A percentile compares a stretch with the other conserved stretches of the same genome.
Conservation (phyloP, 2,329 filamentous ascomycete genomes). For the Dactylellina haptotyla region DNA sequence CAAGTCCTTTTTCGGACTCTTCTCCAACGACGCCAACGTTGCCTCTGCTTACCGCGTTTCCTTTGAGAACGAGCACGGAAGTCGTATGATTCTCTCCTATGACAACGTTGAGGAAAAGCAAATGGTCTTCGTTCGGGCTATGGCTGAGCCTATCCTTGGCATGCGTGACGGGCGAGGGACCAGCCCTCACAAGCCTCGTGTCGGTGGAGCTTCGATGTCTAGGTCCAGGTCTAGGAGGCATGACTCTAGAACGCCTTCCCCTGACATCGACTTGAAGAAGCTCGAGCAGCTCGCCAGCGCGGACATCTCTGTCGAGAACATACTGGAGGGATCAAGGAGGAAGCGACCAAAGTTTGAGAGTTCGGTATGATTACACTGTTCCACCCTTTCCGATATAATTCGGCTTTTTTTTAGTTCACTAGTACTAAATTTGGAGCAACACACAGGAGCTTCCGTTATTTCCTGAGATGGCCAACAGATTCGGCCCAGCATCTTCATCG, state of each 20-base stretch:
- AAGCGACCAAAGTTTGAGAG: conserved; percentile 96
- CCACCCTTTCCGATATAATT: conserved; percentile 19
- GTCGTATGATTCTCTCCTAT: conserved; percentile 91
- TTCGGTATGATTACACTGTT: conserved; percentile 75
- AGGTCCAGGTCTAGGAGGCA: conserved; percentile 66
- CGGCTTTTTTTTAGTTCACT: conserved; percentile 16
- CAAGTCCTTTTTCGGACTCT: conserved; percentile 96
- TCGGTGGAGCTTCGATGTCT: conserved; percentile 36
- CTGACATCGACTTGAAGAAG: conserved; percentile 32
- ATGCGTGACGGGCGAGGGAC: conserved; percentile 60
- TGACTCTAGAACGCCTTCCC: conserved; percentile 34
- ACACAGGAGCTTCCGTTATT: conserved; percentile 91
- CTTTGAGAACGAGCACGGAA: conserved; percentile 90
- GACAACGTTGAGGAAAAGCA: conserved; percentile 95
- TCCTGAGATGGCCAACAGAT: conserved; percentile 53
- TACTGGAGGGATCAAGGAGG: conserved; percentile 93
- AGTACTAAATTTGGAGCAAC: conserved; percentile 24
- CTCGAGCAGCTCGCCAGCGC: conserved; percentile 80
- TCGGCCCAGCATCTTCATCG: conserved; percentile 65
- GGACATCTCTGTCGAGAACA: conserved; percentile 97
- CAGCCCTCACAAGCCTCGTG: conserved; percentile 25
- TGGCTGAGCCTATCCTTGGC: conserved; percentile 60
- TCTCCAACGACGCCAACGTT: conserved; percentile 68
- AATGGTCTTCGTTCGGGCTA: conserved; percentile 90
- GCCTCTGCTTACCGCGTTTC: conserved; percentile 78